Base-by-base conservation (phyloP, 1,139 yeast species). In the Taphrina pruni region DNA sequence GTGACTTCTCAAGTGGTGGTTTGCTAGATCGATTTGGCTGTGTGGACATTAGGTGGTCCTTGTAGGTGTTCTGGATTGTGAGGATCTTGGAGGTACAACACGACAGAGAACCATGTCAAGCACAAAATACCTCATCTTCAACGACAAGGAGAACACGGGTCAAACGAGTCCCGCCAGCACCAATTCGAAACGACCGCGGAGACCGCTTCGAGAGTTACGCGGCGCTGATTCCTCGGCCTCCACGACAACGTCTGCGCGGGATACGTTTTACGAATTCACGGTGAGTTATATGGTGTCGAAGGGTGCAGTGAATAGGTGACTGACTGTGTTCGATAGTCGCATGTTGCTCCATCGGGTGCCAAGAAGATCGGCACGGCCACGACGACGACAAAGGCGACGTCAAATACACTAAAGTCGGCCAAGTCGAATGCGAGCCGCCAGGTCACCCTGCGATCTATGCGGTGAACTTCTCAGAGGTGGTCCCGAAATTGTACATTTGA, bases 71-170 rank as follows among this genome's bases (percentile, higher is more conserved):
- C 4, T 26, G 2, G 32, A 26, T 2, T 26, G 32, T 26, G 32
- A 26, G 32, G 2, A 26, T 26, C 32, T 26, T 3, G 51, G 55
- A 50, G 36, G 35, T 50, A 50, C 32, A 26, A 26, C 32, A 26
- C 32, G 32, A 14, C 14, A 20, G 35, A 50, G 14, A 8, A 6
- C 38, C 48, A 56, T 56, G 60, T 56, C 60, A 7, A 26, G 38
- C 21, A 20, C 60, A 11, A 58, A 45, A 21, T 55, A 56, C 38
- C 45, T 64, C 50, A 43, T 64, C 26, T 64, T 43, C 41, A 55
- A 54, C 48, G 67, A 64, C 61, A 64, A 64, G 45, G 67, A 64
- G 41, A 55, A 64, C 35, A 57, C 48, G 5, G 61, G 58, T 11
- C 46, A 45, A 48, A 39, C 56, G 6, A 56, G 61, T 36, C 58